phyloP scores from a whole-genome alignment of 306 rosid genomes.

The Fragaria iinumae region DNA sequence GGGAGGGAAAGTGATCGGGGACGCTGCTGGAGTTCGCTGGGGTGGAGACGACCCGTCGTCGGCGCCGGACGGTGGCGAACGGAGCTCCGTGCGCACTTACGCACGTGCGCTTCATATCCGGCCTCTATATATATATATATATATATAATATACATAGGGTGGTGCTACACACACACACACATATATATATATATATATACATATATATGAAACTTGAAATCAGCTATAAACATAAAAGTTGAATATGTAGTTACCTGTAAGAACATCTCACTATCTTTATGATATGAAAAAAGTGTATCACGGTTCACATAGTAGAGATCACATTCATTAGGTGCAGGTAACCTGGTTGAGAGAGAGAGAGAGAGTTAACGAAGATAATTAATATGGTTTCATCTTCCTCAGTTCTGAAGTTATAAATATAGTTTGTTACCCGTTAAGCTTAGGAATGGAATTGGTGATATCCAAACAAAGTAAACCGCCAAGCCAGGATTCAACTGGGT shows the following conservation, averaged over 20 bases:
- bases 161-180: too few relatives aligned
- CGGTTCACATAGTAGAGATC: slow-evolving; percentile 92
- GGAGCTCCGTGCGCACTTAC: too few relatives aligned
- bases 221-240: background rate
- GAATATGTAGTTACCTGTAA: slow-evolving; percentile 60
- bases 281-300: slow-evolving; percentile 92
- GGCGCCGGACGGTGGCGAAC: too few relatives aligned
- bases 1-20: too few relatives aligned
- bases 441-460: slow-evolving; percentile 68
- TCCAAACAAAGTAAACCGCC: slow-evolving; percentile 83
- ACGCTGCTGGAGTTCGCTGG: too few relatives aligned
- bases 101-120: too few relatives aligned
- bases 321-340: slow-evolving; percentile 80
- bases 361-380: slow-evolving; percentile 18
- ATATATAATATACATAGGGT: too few relatives aligned
- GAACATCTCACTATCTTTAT: slow-evolving; percentile 89
- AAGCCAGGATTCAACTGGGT: slow-evolving; percentile 93
- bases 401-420: slow-evolving; percentile 1
- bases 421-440: slow-evolving; percentile 60
- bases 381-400: slow-evolving; percentile 21
- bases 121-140: too few relatives aligned
- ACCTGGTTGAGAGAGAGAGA: slow-evolving; percentile 40
- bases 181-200: background rate
- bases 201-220: background rate
- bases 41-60: too few relatives aligned